phyloP scores from a whole-genome alignment of 257 asterid genomes.

The Orobanche coerulescens region DNA sequence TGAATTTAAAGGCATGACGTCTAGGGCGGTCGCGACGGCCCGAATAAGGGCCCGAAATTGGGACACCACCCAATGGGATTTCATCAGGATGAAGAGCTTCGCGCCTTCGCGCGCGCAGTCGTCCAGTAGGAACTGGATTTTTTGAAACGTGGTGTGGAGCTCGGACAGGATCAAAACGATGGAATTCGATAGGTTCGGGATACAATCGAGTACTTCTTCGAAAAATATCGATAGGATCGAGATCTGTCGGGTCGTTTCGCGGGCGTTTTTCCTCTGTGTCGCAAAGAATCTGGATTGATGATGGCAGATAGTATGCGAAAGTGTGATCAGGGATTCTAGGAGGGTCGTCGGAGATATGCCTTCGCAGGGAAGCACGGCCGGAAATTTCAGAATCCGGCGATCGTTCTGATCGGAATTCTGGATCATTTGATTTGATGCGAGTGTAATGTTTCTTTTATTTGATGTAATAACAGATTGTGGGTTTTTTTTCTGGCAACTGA shows the following conservation, averaged over 20 bases:
- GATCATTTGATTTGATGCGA: slow-evolving; percentile 28
- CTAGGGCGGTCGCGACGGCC: slow-evolving; percentile 52
- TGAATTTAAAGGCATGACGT: slow-evolving; percentile 42
- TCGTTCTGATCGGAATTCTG: slow-evolving; percentile 27
- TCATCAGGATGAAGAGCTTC: slow-evolving; percentile 47
- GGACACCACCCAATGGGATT: slow-evolving; percentile 33
- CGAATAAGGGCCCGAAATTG: slow-evolving; percentile 44
- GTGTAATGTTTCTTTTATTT: not conserved
- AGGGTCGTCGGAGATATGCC: slow-evolving; percentile 51
- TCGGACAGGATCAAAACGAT: slow-evolving; percentile 51
- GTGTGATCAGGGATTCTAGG: slow-evolving; percentile 40
- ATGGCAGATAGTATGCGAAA: slow-evolving; percentile 34
- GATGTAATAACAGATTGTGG: not conserved
- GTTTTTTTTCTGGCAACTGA: slow-evolving; percentile 16
- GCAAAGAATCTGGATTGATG: slow-evolving; percentile 34
- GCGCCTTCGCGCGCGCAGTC: slow-evolving; percentile 62
- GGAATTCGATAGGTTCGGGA: slow-evolving; percentile 23
- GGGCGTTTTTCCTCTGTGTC: slow-evolving; percentile 43
- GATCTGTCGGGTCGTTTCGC: slow-evolving; percentile 50
- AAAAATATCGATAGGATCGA: slow-evolving; percentile 50
- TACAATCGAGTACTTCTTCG: slow-evolving; percentile 43
- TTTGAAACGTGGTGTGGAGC: slow-evolving; percentile 56
- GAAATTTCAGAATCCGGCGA: slow-evolving; percentile 63
- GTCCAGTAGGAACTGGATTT: slow-evolving; percentile 39
- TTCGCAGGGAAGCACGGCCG: slow-evolving; percentile 67